Evolutionary conservation across 2,329 filamentous ascomycete species (phyloP), one percentile per base, ranked within the genome.

Genomic region (Emergomyces orientalis): DNA sequence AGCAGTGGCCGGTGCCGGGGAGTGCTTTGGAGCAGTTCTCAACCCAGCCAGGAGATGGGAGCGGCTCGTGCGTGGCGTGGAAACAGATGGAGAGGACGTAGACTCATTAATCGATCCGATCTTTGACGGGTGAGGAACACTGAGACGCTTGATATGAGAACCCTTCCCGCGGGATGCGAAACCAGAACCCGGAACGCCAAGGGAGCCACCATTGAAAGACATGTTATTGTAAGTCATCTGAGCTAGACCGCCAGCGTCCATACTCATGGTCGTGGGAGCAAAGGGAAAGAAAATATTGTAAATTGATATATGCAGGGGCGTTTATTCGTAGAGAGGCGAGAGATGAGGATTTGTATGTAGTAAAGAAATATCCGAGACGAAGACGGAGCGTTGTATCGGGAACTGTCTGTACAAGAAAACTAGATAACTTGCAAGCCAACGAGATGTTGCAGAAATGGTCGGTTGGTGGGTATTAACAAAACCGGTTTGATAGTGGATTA

Each of bases 181-280:
- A 72, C 91, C 90, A 68, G 88, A 86, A 66, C 85, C 82, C 61
- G 91, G 88, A 79, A 90, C 86, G 72, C 87, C 86, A 70, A 96
- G 82, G 70, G 86, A 87, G 76, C 71, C 75, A 71, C 84, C 84
- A 74, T 84, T 81, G 76, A 88, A 82, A 75, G 84, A 80, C 76
- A 89, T 89, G 77, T 87, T 84, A 82, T 87, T 90, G 82, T 91
- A 93, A 81, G 91, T 90, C 93, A 97, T 97, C 85, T 95, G 91
- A 94, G 91, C 88, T 82, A 96, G 90, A 94, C 91, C 91, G 85
- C 93, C 93, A 86, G 93, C 88, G 93, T 96, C 89, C 88, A 95
- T 78, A 74, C 76, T 77, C 76, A 71, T 69, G 60, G 64, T 72
- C 66, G 63, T 71, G 62, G 64, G 71, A 64, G 63, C 61, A 68